Evolutionary conservation across 2,329 filamentous ascomycete species (phyloP), one percentile per base, ranked within the genome.

Genomic region (Venturia asperata): DNA sequence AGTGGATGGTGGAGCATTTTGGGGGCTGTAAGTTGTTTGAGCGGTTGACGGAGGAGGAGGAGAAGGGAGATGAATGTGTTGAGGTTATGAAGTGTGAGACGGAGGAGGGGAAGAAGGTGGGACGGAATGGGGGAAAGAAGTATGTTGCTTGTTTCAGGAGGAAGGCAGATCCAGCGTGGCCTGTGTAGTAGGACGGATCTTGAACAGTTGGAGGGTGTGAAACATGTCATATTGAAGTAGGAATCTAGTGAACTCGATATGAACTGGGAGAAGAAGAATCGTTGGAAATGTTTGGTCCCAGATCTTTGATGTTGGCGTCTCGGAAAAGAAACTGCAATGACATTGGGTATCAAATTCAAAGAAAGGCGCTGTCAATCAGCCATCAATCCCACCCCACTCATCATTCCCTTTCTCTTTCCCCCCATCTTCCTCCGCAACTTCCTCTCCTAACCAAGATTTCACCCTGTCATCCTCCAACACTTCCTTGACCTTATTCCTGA

Each of bases 31-130:
- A 86, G 19, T 84, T 89, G 61, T 97, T 96, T 76, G 89, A 91
- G 77, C 81, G 91, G 67, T 81, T 97, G 5, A 70, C 82, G 0
- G 84, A 87, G 67, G 84, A 85, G 67, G 88, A 91, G 68, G 56
- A 85, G 70, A 85, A 87, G 66, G 80, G 77, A 39, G 89, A 93
- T 74, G 81, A 85, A 68, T 91, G 88, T 73, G 89, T 93, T 7
- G 78, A 78, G 65, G 81, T 89, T 64, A 95, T 94, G 90, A 82
- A 79, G 72, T 83, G 82, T 43, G 92, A 94, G 78, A 99, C 95
- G 3, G 94, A 99, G 76, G 95, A 99, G 79, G 91, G 92, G 42
- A 97, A 96, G 81, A 99, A 99, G 79, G 94, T 99, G 17, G 85
- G 87, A 70, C 85, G 94, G 73, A 96, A 97, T 77, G 86, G 90